Base-by-base conservation (phyloP, 2,329 filamentous ascomycete species). In the Gnomoniopsis sp. region DNA sequence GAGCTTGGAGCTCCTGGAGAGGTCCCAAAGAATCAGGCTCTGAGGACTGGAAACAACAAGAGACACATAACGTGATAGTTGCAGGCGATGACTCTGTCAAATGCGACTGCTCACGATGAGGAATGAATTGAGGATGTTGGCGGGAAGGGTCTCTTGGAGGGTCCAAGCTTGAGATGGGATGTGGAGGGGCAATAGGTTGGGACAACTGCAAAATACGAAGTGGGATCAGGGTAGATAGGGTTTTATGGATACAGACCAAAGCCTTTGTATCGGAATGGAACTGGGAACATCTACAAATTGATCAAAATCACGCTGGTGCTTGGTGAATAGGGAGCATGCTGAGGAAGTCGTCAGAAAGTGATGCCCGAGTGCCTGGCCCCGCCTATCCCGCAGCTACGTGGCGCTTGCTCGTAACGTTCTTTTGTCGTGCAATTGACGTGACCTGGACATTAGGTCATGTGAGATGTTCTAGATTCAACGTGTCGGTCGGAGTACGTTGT, bases 1-100 rank as follows among this genome's bases (percentile, higher is more conserved):
- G 22, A 46, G 41, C 41, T 53, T n/a, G 34, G 48, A 46, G 22
- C 52, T 55, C 57, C 57, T 59, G 52, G 57, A 55, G 57, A 59
- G 48, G 48, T 44, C 36, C 43, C 48, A 19, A 47, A 22, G 51
- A 36, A 12, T 21, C 8, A 22, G 49, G 51, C 36, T 33, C 19
- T 44, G 49, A 23, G 26, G 47, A 30, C 33, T 22, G 46, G 41
- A 30, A n/a, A 58, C 23, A 53, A 22, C n/a, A 36, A 30, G 48
- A 52, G 30, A 51, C 33, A 30, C 47, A 23, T 21, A 53, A 19
- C 26, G 6, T 41, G 36, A 15, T 41, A 41, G 36, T 2, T 41
- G 14, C 6, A 8, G 36, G 36, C 36, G 17, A 41, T n/a, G 4
- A 41, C 36, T 41, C 14, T 41, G 17, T n/a, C 36, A 8, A n/a